A percentile compares a stretch with the other conserved stretches of the same genome.
These are phyloP conservation scores for Solanum aculeatissimum DNA, from an alignment of 305 asterid genomes.

Conservation along the genomic window DNA sequence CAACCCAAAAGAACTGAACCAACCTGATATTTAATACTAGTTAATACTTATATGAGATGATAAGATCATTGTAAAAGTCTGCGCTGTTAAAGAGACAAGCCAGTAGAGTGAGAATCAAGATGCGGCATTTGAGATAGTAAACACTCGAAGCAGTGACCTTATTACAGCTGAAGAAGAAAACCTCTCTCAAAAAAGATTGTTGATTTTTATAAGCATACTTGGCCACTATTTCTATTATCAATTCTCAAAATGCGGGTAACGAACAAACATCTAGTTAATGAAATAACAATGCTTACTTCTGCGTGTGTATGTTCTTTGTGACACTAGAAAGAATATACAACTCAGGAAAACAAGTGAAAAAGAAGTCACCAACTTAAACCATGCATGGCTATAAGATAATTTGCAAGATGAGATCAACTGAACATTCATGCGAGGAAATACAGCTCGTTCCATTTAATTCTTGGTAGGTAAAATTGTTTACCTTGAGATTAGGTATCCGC, in stretches of 20 bases:
- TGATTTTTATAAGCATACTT: not conserved
- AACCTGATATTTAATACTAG: conserved; percentile 41
- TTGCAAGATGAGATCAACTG: not conserved
- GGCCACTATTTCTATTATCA: not conserved
- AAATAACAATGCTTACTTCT: not conserved
- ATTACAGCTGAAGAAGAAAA: not conserved
- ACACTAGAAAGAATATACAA: not conserved
- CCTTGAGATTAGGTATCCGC: conserved; percentile 81
- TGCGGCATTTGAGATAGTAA: not conserved
- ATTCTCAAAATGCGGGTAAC: not conserved
- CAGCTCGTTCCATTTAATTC: not conserved
- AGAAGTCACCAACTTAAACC: not conserved
- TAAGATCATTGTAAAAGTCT: not conserved
- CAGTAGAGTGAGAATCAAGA: not conserved
- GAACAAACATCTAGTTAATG: not conserved
- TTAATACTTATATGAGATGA: not conserved
- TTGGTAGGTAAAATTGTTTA: conserved; percentile 9
- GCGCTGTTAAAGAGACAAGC: not conserved
- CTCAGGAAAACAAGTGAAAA: not conserved
- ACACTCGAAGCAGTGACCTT: not conserved
- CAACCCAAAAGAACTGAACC: conserved; percentile 82
- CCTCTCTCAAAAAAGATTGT: not conserved
- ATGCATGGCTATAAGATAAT: not conserved
- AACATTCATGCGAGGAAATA: not conserved
- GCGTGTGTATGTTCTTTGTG: not conserved